Evolutionary conservation across 768 basidiomycete genomes (phyloP).

Genomic region (Hebeloma cylindrosporum): DNA sequence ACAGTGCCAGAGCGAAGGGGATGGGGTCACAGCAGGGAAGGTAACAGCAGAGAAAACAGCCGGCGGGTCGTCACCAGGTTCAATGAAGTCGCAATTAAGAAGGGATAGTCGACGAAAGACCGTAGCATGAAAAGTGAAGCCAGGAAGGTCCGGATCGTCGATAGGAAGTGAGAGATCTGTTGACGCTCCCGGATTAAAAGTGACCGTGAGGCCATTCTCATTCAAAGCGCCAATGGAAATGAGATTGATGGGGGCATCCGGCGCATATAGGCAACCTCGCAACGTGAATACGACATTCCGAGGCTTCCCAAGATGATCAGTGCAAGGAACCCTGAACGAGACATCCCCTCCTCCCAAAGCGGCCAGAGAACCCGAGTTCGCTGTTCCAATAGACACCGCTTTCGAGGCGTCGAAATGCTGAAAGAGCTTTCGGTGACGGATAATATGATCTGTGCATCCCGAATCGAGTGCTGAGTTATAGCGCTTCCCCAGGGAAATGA

Average conservation of each 20-base stretch:
- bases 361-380: conserved; percentile 12
- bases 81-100: background rate
- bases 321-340: background rate
- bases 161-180: conserved; percentile 11
- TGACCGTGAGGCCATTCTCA: no score
- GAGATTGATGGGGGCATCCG: conserved; percentile 11
- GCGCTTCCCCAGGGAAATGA: background rate
- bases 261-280: conserved; percentile 11
- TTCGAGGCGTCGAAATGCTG: conserved; percentile 7
- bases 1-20: conserved; percentile 11
- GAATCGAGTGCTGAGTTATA: conserved; percentile 13
- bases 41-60: conserved; percentile 1
- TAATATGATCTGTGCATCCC: conserved; percentile 8
- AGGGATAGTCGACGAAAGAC: conserved; percentile 3
- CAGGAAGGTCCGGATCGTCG: conserved; percentile 3
- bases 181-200: background rate
- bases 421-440: conserved; percentile 6
- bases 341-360: conserved; percentile 7
- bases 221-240: no score
- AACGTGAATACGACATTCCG: conserved; percentile 3
- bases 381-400: conserved; percentile 1
- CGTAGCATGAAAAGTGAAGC: background rate
- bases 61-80: background rate
- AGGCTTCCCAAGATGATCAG: background rate
- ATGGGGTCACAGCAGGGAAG: background rate